Evolutionary conservation across 306 rosid species (phyloP), one percentile per base, ranked within the genome.

Genomic region (Prunus dulcis): DNA sequence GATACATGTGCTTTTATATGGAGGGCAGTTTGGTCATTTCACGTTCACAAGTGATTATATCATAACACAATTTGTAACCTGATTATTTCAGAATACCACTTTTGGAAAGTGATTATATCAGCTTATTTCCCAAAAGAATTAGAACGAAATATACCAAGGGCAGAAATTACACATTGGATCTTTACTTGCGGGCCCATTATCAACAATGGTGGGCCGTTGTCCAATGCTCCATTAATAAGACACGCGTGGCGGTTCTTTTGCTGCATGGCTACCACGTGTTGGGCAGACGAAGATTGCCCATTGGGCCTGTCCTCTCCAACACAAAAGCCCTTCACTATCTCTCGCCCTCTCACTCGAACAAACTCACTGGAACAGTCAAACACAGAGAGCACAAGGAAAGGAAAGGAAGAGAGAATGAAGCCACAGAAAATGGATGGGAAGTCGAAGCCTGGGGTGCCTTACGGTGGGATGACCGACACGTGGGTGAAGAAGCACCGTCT

Each of bases 401-500:
- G 32, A 51, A 14, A 53, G 18, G 72, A 13, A 47, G 4, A 23
- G 38, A 25, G 19, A 60, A 25, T n/a, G 32, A 19, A 71, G 64
- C 50, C 28, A 32, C 52, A 12, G 57, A 22, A 46, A 14, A 83
- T 58, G 83, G 75, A 50, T 1, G 90, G 71, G 52, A 84, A 73
- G 74, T 56, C 76, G 76, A 78, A 86, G 65, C 64, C 19, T 14
- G 76, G 65, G 5, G 72, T 28, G 12, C 32, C 22, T 13, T 14
- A 43, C 63, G 60, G 55, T 3, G 85, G 80, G 3, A 72, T 76
- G 80, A 81, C 70, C 1, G 93, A 89, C 55, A 58, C 82, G 15
- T 92, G 95, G 98, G 68, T 78, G 76, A 87, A 79, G 82, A 95
- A 90, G 84, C 97, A 95, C 84, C 82, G 90, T 38, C 64, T 58